phyloP scores from a whole-genome alignment of 805 yeast genomes.

The Sugiyamaella mastotermitis region DNA sequence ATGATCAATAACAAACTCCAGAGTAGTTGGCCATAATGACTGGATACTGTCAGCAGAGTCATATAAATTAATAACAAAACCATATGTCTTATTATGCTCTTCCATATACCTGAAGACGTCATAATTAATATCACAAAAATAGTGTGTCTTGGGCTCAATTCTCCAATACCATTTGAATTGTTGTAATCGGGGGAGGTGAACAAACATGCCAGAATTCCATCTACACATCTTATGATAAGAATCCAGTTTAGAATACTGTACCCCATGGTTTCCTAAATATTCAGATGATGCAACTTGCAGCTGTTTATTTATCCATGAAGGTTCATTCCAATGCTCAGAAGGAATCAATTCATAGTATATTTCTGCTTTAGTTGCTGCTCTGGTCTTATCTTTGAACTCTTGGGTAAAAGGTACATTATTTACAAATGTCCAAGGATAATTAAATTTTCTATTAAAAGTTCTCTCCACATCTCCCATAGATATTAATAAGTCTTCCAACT shows the following conservation, averaged over 20 bases:
- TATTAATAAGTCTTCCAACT: constrained; percentile 40
- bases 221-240: constrained; percentile 86
- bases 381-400: constrained; percentile 44
- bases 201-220: constrained; percentile 62
- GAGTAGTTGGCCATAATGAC: constrained; percentile 64
- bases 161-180: constrained; percentile 74
- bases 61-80: constrained; percentile 62
- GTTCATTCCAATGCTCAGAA: constrained; percentile 53
- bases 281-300: constrained; percentile 34
- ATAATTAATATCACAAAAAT: constrained; percentile 63
- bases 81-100: constrained; percentile 61
- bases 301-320: constrained; percentile 47
- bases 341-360: constrained; percentile 40
- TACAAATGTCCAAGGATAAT: constrained; percentile 75
- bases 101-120: constrained; percentile 74
- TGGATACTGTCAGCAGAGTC: constrained; percentile 61
- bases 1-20: constrained; percentile 48
- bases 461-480: constrained; percentile 59
- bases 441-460: constrained; percentile 61
- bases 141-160: constrained; percentile 66
- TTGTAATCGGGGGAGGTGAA: constrained; percentile 53
- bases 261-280: constrained; percentile 27
- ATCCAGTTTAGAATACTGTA: constrained; percentile 53
- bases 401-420: constrained; percentile 65
- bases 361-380: constrained; percentile 35